These are phyloP conservation scores for Homolaphlyctis polyrhiza DNA, from an alignment of 371 early-diverging fungal species.

Conservation along the genomic window DNA sequence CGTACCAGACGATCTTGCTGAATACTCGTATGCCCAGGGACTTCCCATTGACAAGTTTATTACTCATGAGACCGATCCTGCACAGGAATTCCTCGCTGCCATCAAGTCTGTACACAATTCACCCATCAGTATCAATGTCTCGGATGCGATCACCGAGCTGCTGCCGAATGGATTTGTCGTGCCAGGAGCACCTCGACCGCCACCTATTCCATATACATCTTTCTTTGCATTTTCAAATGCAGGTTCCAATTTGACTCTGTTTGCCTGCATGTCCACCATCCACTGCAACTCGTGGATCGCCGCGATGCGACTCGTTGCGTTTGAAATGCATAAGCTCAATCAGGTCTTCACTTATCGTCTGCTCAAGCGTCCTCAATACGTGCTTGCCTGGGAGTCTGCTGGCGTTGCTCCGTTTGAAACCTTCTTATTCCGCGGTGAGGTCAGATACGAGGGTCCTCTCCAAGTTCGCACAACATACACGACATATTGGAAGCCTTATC, in stretches of 20 bases:
- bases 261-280: slow-evolving; percentile 33
- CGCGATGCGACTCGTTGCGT: slow-evolving; percentile 34
- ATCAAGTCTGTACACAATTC: slow-evolving; percentile 22
- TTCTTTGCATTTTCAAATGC: slow-evolving; percentile 29
- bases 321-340: slow-evolving; percentile 31
- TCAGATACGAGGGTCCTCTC: slow-evolving; percentile 30
- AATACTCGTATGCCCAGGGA: slow-evolving; percentile 20
- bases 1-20: slow-evolving; percentile 27
- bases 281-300: slow-evolving; percentile 39
- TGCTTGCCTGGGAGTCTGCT: slow-evolving; percentile 23
- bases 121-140: slow-evolving; percentile 22
- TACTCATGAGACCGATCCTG: slow-evolving; percentile 25
- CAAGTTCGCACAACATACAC: slow-evolving; percentile 25
- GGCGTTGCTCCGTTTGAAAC: slow-evolving; percentile 27
- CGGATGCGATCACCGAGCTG: slow-evolving; percentile 28
- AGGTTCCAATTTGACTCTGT: slow-evolving; percentile 28
- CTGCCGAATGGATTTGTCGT: slow-evolving; percentile 24
- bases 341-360: slow-evolving; percentile 26
- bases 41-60: slow-evolving; percentile 27
- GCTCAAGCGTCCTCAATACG: slow-evolving; percentile 18
- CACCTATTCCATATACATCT: slow-evolving; percentile 38
- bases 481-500: slow-evolving; percentile 20
- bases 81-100: slow-evolving; percentile 18
- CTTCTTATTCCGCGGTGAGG: slow-evolving; percentile 10
- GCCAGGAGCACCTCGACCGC: slow-evolving; percentile 17